Conservation (phyloP, 768 basidiomycete genomes). For the Tylopilus intermedius region DNA sequence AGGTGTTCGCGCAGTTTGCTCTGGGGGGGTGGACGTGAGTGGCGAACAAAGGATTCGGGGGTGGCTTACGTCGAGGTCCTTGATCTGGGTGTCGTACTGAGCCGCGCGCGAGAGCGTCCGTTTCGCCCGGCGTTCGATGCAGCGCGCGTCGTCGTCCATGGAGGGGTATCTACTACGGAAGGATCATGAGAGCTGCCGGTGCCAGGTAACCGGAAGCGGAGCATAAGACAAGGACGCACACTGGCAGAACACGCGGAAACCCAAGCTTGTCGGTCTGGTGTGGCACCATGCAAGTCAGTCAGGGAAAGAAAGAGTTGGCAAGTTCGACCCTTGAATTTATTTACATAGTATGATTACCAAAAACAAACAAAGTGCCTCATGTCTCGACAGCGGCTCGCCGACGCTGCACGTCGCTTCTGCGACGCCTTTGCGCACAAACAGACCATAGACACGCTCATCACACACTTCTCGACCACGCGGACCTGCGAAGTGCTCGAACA, state of each 20-base stretch:
- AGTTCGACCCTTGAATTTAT: neutral
- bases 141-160: constrained; percentile 4
- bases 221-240: constrained; percentile 11
- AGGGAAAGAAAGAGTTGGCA: neutral
- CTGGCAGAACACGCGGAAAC: neutral
- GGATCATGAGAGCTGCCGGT: constrained; percentile 3
- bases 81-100: constrained; percentile 53
- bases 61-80: constrained; percentile 50
- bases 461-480: constrained; percentile 46
- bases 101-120: constrained; percentile 44
- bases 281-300: too few species aligned
- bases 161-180: constrained; percentile 4
- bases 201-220: neutral
- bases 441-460: constrained; percentile 39
- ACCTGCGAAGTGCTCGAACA: constrained; percentile 48
- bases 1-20: constrained; percentile 63
- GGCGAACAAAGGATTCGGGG: neutral
- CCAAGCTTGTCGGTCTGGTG: neutral
- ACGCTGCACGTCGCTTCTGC: constrained; percentile 47
- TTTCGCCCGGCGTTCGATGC: constrained; percentile 42
- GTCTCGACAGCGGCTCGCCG: constrained; percentile 31
- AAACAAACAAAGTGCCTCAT: neutral
- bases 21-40: constrained; percentile 30
- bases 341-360: too few species aligned
- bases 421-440: constrained; percentile 45